Base-by-base conservation (phyloP, 2,329 filamentous ascomycete species). In the Apiospora phragmitis region DNA sequence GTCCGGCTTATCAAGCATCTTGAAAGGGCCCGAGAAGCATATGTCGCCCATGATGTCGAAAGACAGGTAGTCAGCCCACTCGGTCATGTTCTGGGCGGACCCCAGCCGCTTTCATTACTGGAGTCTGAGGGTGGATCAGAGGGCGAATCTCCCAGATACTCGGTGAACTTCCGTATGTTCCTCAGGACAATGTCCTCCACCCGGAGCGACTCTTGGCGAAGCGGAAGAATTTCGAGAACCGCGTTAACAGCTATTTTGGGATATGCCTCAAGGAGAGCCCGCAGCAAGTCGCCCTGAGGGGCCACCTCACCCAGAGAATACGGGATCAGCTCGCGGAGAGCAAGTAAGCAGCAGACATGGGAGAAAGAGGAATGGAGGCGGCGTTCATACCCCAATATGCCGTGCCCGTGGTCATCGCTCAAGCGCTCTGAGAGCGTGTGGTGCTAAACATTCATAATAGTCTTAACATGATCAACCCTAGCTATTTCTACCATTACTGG, bases 91-190 rank as follows among this genome's bases (percentile, higher is more conserved):
- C 74, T 87, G 1, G 88, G 83, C 43, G 78, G 74, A 0, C 87
- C 85, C 90, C 90, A 92, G 38, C 85, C 87, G 78, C 88, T 87
- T 47, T 78, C 79, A 14, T 86, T 85, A 18, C 1, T 5, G 5
- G n/a, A 29, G 4, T 16, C 47, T 3, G 47, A 14, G 3, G 1
- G 2, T 1, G n/a, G 16, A 26, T 80, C 79, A n/a, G 78, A 74
- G 3, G 76, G 73, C 6, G 75, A 78, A 8, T 80, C 75, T 8
- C 86, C 87, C 29, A 92, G 81, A 75, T 87, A 85, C 24, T 88
- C 84, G 76, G 90, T 92, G 73, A 93, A 91, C 24, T 87, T 88
- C 21, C 90, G 85, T 65, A 93, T 85, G 76, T 92, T 91, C 73
- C 85, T 82, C 18, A 92, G 81, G 73, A 93, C 90, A 85, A 92